Evolutionary conservation across 176 grass and related monocot species (phyloP), one percentile per base, ranked within the genome.

Genomic region (Oryza punctata): DNA sequence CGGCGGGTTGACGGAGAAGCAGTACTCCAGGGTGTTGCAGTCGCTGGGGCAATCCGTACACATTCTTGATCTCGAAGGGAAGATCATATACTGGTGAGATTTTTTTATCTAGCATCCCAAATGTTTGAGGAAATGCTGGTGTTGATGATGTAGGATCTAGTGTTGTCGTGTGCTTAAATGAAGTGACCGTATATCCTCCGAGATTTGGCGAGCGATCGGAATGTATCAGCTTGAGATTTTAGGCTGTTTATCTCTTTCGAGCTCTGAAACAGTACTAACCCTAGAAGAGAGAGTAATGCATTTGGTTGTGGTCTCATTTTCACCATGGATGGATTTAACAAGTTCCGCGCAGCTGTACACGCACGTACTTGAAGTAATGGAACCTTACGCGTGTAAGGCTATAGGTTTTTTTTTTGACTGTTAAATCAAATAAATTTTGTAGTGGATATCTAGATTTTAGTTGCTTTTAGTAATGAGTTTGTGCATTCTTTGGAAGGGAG

Each of bases 11-110:
- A 89, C 93, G 4, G 97, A 99, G 81, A 89, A 76, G 81, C 97
- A 96, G 69, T 91, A 65, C 78, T 47, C 87, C 38, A 92, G 85
- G 69, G 90, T 96, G 71, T 71, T 99, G 27, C 87, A 96, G 37
- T 91, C 89, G 63, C 78, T 99, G 86, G 97, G 93, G 70, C 93
- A 99, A 73, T 92, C 93, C 15, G 93, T 99, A 41, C 86, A 99
- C 76, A 88, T 99, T 81, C 85, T 99, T 30, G 90, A 99, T 81
- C 91, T 96, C 41, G 84, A 96, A 37, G 89, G 93, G 19, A 80
- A 85, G 78, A 99, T 99, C 81, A 96, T 96, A 72, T 99, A 92
- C 86, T 99, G 97, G 96, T 95, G 59, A 87, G 83, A 63, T 94
- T 81, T 35, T 6, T 6, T 35, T 35, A 78, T 60, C 73, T 92